Percentiles rank a stretch among this genome's conserved stretches.
phyloP scores from a whole-genome alignment of 106 monocot genomes.

The Chionographis japonica region DNA sequence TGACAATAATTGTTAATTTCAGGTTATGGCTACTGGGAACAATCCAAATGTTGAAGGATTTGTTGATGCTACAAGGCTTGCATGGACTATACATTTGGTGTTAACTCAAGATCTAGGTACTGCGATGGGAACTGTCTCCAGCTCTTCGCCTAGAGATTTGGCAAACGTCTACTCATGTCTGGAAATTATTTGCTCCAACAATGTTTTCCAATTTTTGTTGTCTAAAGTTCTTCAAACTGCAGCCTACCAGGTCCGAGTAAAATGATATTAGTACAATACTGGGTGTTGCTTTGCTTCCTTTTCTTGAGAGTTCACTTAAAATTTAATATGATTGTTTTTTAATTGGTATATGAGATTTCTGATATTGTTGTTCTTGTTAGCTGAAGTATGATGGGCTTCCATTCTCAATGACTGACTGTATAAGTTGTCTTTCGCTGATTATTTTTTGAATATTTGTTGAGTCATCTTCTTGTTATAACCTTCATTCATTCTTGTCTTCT shows the following conservation, averaged over 20 bases:
- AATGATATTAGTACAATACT: background rate
- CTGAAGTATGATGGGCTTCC: too few species aligned
- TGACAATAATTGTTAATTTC: background rate
- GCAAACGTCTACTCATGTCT: conserved; percentile 52
- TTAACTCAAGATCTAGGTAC: conserved; percentile 56
- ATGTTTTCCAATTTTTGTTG: conserved; percentile 74
- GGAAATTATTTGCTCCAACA: conserved; percentile 57
- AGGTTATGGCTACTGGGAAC: conserved; percentile 63
- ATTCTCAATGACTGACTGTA: too few species aligned
- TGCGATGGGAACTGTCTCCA: conserved; percentile 27
- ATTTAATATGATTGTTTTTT: background rate
- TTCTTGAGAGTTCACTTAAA: background rate
- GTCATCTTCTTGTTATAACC: too few species aligned
- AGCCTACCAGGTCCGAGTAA: conserved; percentile 76
- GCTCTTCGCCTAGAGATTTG: conserved; percentile 36
- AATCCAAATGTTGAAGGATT: conserved; percentile 59
- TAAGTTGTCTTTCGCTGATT: too few species aligned
- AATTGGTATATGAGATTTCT: too few species aligned
- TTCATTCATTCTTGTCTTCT: too few species aligned
- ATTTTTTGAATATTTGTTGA: too few species aligned
- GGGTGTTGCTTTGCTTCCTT: background rate
- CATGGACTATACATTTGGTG: conserved; percentile 80
- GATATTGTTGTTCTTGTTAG: too few species aligned
- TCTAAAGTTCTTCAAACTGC: conserved; percentile 52
- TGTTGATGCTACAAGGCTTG: conserved; percentile 71